Evolutionary conservation across 148 eudicot genomes (phyloP), one percentile per base, ranked within the genome.

Genomic region (Rhododendron simsii): DNA sequence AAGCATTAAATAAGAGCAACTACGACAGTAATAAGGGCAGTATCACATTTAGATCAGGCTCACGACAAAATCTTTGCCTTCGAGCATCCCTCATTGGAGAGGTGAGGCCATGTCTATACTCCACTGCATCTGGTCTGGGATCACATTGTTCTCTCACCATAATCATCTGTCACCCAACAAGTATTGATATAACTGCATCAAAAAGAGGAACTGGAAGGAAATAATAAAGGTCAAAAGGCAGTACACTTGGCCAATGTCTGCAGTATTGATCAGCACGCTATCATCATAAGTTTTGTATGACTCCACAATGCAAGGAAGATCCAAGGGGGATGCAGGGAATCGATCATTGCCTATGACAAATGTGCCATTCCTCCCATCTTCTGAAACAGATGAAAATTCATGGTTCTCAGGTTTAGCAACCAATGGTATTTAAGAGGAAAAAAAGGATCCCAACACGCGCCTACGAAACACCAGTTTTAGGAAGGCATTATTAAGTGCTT

Each of bases 51-150:
- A 94, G 89, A 94, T 95, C 98, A 12, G 99, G 96, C 88, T 96
- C 98, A 77, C 98, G 92, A 51, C 98, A 93, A 90, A 96, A 97
- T 89, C 99, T 92, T 85, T 98, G 94, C 88, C 98, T 93, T 69
- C 98, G 95, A 75, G 98, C 99, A 92, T 97, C 99, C 86, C 95
- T 90, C 99, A 97, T 93, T 28, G 99, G 95, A 85, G 98, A 98
- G 37, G 99, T 94, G 44, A 97, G 94, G 81, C 99, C 99, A 90
- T 97, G 99, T 85, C 93, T 91, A 86, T 91, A 93, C 91, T 96
- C 98, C 81, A 92, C 91, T 86, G 86, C 88, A 83, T 97, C 98
- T 83, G 99, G 99, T 26, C 91, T 93, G 90, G 86, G 81, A 84
- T 95, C 99, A 87, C 88, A 87, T 61, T 92, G 92, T 87, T 95